A percentile compares a stretch with the other conserved stretches of the same genome.
Conservation (phyloP, 2,329 filamentous ascomycete species). For the Aspergillus ustus region DNA sequence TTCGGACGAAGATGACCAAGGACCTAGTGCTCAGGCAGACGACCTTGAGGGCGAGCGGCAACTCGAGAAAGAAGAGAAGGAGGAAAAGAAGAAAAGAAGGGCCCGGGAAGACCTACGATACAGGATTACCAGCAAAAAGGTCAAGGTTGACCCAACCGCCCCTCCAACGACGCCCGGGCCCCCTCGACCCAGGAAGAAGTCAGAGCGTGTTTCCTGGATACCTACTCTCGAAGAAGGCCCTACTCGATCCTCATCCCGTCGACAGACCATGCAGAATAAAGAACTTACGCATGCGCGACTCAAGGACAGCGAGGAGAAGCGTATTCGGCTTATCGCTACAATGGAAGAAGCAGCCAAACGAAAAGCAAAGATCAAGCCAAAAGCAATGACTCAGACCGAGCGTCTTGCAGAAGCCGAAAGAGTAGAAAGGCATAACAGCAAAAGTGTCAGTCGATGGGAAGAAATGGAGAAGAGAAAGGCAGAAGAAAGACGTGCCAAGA, state of each 20-base stretch:
- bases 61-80: conserved; percentile 75
- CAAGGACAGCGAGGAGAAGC: conserved; percentile 54
- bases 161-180: conserved; percentile 39
- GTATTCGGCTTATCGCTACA: conserved; percentile 54
- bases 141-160: conserved; percentile 68
- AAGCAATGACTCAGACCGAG: conserved; percentile 84
- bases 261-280: conserved; percentile 69
- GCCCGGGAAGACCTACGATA: conserved; percentile 71
- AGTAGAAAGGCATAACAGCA: conserved; percentile 84
- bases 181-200: conserved; percentile 67
- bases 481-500: conserved; percentile 78
- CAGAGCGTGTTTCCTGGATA: conserved; percentile 72
- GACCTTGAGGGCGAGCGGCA: conserved; percentile 88
- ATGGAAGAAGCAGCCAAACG: conserved; percentile 66
- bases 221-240: conserved; percentile 66
- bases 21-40: conserved; percentile 60
- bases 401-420: conserved; percentile 79
- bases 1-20: conserved; percentile 77
- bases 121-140: conserved; percentile 66
- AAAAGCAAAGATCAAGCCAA: conserved; percentile 75
- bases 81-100: conserved; percentile 80
- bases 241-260: conserved; percentile 64
- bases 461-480: conserved; percentile 87
- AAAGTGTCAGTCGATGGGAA: conserved; percentile 92
- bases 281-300: conserved; percentile 57